phyloP scores from a whole-genome alignment of 1,284 basidiomycete species.

The Boletus sp. region DNA sequence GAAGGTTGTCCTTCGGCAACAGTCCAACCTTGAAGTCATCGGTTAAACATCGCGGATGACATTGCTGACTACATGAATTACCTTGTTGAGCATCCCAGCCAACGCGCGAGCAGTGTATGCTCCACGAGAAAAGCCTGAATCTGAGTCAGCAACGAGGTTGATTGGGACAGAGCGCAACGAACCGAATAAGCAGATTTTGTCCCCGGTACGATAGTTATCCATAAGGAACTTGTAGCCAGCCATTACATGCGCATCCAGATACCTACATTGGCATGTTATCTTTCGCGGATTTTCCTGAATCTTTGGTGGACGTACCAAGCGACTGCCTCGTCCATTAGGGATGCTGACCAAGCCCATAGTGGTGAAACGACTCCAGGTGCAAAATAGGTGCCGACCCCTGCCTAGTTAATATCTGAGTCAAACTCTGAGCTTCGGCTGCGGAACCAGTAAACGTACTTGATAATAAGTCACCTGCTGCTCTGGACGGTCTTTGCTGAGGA shows the following conservation, averaged over 20 bases:
- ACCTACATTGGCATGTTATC: slow-evolving; percentile 36
- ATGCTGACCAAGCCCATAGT: slow-evolving; percentile 45
- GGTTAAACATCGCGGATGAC: neutral
- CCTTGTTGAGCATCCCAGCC: slow-evolving; percentile 58
- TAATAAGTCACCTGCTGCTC: slow-evolving; percentile 66
- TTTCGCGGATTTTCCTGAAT: neutral
- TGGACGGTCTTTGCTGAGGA: slow-evolving; percentile 55
- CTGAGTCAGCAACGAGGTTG: slow-evolving; percentile 1
- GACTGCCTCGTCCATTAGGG: slow-evolving; percentile 52
- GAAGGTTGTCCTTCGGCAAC: slow-evolving; percentile 52
- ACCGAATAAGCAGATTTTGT: slow-evolving; percentile 64
- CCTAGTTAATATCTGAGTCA: slow-evolving; percentile 30
- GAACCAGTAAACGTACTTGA: slow-evolving; percentile 41
- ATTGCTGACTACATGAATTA: slow-evolving; percentile 13
- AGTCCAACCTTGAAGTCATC: slow-evolving; percentile 47
- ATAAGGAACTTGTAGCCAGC: slow-evolving; percentile 65
- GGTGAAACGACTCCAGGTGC: slow-evolving; percentile 53
- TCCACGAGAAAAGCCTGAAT: slow-evolving; percentile 66
- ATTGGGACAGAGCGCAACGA: slow-evolving; percentile 11
- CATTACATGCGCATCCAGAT: slow-evolving; percentile 60
- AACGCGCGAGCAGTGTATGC: slow-evolving; percentile 75
- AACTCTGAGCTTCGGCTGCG: neutral
- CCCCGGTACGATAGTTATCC: slow-evolving; percentile 56
- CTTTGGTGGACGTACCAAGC: slow-evolving; percentile 46
- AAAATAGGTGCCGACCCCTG: slow-evolving; percentile 64